Conservation (phyloP, 768 basidiomycete genomes). For the Boletellus sp. region DNA sequence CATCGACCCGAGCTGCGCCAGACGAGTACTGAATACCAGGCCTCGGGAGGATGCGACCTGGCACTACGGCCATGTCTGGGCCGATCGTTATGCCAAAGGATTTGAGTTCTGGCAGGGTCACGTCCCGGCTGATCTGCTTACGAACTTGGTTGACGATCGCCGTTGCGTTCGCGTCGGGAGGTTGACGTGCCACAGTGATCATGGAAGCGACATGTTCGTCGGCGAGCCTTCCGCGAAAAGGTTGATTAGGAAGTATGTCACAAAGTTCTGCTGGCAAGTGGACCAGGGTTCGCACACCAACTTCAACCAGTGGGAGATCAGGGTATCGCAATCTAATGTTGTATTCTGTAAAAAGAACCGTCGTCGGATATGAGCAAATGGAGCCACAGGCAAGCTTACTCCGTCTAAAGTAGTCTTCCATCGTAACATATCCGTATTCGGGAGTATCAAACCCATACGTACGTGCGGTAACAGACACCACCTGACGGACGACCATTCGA, state of each 20-base stretch:
- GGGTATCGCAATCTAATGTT: conserved; percentile 32
- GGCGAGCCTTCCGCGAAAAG: conserved; percentile 40
- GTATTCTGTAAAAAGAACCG: conserved; percentile 31
- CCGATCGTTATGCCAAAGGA: conserved; percentile 41
- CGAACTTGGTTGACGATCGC: conserved; percentile 24
- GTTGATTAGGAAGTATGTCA: conserved; percentile 35
- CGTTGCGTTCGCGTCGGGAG: conserved; percentile 37
- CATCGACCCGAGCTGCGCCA: conserved; percentile 29
- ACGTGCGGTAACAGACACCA: background rate
- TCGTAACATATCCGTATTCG: background rate
- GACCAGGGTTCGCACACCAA: conserved; percentile 24
- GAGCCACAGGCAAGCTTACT: background rate
- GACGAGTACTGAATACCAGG: conserved; percentile 38
- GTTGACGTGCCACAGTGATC: conserved; percentile 39
- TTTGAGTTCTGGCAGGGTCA: conserved; percentile 23
- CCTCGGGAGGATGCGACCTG: conserved; percentile 40
- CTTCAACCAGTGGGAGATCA: conserved; percentile 38
- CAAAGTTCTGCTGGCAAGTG: conserved; percentile 43
- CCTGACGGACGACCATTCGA: background rate
- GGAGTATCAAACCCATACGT: background rate
- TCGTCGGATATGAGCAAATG: background rate
- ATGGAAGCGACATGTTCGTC: conserved; percentile 40
- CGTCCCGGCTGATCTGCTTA: conserved; percentile 33
- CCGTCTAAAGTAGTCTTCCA: background rate
- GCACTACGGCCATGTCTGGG: conserved; percentile 42